These are phyloP conservation scores for Pleurotus pulmonarius DNA, from an alignment of 768 basidiomycete species.

Conservation along the genomic window DNA sequence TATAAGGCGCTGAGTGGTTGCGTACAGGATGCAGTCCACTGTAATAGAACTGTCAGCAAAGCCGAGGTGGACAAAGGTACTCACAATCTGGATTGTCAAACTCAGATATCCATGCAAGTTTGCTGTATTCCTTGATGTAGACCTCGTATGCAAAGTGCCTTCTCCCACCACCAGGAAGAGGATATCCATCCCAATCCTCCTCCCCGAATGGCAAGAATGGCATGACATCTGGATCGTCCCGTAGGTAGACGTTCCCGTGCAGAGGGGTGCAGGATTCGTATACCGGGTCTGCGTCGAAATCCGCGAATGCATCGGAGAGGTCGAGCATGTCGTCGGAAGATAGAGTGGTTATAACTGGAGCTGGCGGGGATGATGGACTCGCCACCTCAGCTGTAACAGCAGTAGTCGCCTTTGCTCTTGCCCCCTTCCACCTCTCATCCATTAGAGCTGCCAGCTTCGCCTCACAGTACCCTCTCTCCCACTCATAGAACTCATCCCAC, in stretches of 20 bases:
- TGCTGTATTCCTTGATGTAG: conserved; percentile 40
- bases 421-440: too few relatives aligned
- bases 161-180: too few relatives aligned
- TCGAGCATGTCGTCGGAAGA: too few relatives aligned
- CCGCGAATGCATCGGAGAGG: not conserved
- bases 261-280: conserved; percentile 60
- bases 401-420: too few relatives aligned
- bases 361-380: too few relatives aligned
- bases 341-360: too few relatives aligned
- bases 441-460: too few relatives aligned
- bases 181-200: conserved; percentile 27
- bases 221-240: conserved; percentile 56
- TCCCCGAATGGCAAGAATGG: conserved; percentile 63
- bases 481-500: too few relatives aligned
- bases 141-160: not conserved
- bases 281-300: conserved; percentile 16
- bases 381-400: too few relatives aligned
- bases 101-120: conserved; percentile 47
- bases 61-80: conserved; percentile 3
- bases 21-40: too few relatives aligned
- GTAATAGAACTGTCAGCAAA: conserved; percentile 9
- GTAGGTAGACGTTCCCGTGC: conserved; percentile 41
- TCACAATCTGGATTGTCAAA: conserved; percentile 32
- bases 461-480: too few relatives aligned
- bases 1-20: too few relatives aligned